Evolutionary conservation across 345 rosid genomes (phyloP), one percentile per base, ranked within the genome.

Genomic region (Tarenaya hassleriana): DNA sequence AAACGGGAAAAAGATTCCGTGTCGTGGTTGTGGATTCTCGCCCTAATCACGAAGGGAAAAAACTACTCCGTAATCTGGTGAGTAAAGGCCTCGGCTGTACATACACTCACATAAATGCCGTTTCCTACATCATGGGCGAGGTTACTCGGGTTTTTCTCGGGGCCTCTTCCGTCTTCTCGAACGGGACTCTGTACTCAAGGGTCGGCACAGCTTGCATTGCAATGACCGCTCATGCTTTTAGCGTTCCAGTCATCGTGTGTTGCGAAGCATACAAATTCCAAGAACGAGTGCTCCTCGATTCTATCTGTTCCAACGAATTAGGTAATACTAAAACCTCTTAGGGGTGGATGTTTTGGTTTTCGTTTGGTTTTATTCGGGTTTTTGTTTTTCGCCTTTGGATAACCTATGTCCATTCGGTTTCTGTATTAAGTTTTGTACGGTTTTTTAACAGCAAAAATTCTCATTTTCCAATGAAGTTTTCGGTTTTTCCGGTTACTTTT

Each of bases 221-320:
- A 39, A 83, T 86, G 95, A 88, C 83, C 58, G 95, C 95, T 16
- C 68, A 86, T 49, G 80, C 78, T 24, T 83, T 75, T 46, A 69
- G 41, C 10, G 78, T 86, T 55, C 91, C 88, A 24, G 91, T 86
- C 14, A 69, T 86, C 50, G 75, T 86, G 14, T 86, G 88, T 32
- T 86, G 95, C 42, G 95, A 86, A 74, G 83, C 91, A 15, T 86
- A 86, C 63, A 86, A 86, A 67, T 86, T 86, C 72, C 91, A 86
- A 62, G 86, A 83, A 68, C 73, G 91, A 76, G 91, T 86, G 50
- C 75, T 82, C 47, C 81, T 86, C 48, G 95, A 86, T 70, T 86
- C 95, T 1, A 78, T 86, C 54, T 86, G 91, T 66, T 75, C 75
- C 42, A 83, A 86, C 47, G 91, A 86, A 66, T 75, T 86, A 61